These are phyloP conservation scores for Pseudogymnoascus destructans DNA, from an alignment of 2,329 filamentous ascomycete genomes.

Conservation along the genomic window DNA sequence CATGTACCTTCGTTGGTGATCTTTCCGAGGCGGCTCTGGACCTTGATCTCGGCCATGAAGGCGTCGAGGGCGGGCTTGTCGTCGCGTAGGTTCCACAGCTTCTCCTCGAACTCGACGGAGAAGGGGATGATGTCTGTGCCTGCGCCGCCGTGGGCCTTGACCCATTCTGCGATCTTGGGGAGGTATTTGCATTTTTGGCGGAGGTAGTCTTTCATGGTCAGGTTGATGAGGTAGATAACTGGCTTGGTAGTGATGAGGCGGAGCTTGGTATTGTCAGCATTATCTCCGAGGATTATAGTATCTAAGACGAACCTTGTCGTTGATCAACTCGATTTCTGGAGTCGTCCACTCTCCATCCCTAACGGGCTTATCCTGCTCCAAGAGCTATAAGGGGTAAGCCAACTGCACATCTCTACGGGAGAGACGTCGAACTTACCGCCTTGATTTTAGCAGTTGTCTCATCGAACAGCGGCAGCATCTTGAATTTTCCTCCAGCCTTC, in stretches of 20 bases:
- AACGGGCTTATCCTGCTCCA: conserved; percentile 31
- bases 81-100: conserved; percentile 29
- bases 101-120: conserved; percentile 34
- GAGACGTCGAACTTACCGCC: conserved; percentile 19
- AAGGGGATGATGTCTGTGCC: conserved; percentile 33
- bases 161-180: conserved; percentile 33
- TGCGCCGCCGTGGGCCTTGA: conserved; percentile 31
- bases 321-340: conserved; percentile 33
- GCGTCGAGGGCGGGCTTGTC: conserved; percentile 26
- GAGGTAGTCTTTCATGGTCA: conserved; percentile 36
- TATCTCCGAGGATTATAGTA: background rate
- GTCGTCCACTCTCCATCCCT: conserved; percentile 32
- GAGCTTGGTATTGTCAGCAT: conserved; percentile 12
- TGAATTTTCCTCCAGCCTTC: conserved; percentile 33
- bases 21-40: conserved; percentile 31
- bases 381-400: conserved; percentile 20
- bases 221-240: conserved; percentile 33
- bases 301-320: conserved; percentile 28
- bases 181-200: conserved; percentile 36
- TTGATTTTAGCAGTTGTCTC: conserved; percentile 32
- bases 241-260: conserved; percentile 35
- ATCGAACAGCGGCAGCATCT: conserved; percentile 33
- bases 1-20: conserved; percentile 28
- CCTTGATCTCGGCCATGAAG: conserved; percentile 31
- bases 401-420: background rate